Conservation (phyloP, 345 rosid species). For the Limnanthes douglasii region DNA sequence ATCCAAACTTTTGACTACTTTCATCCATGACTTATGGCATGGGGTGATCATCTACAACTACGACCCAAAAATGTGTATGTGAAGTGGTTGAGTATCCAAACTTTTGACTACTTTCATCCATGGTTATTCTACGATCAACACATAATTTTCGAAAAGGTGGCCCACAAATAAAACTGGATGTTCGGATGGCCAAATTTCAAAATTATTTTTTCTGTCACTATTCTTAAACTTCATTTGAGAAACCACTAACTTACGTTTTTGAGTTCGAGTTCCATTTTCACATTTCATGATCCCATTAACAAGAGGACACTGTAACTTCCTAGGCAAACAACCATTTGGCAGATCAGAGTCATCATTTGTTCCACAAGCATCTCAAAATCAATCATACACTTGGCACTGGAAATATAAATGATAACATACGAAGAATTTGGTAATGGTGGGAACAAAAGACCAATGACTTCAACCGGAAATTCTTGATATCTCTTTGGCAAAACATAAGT, state of each 20-base stretch:
- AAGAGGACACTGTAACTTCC: slow-evolving; percentile 20
- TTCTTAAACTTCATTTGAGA: slow-evolving; percentile 28
- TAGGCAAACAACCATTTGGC: slow-evolving; percentile 23
- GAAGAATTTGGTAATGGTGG: slow-evolving; percentile 43
- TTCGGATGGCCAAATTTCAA: slow-evolving; percentile 56
- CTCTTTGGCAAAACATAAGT: slow-evolving; percentile 47
- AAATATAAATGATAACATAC: slow-evolving; percentile 58
- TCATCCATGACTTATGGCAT: too few species aligned
- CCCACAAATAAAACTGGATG: slow-evolving; percentile 77
- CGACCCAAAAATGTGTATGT: slow-evolving; percentile 87
- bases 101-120: slow-evolving; percentile 77
- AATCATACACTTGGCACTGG: slow-evolving; percentile 86
- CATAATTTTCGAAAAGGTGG: slow-evolving; percentile 54
- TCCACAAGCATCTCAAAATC: slow-evolving; percentile 61
- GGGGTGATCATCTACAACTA: too few species aligned
- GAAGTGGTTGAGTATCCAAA: slow-evolving; percentile 69
- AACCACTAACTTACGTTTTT: slow-evolving; percentile 39
- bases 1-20: too few species aligned
- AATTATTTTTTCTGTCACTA: slow-evolving; percentile 39
- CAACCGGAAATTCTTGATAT: slow-evolving; percentile 89
- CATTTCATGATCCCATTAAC: slow-evolving; percentile 18
- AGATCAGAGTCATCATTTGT: slow-evolving; percentile 26
- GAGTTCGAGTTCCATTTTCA: slow-evolving; percentile 14
- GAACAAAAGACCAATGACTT: slow-evolving; percentile 80
- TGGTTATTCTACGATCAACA: slow-evolving; percentile 79